A percentile compares a stretch with the other conserved stretches of the same genome.
phyloP scores from a whole-genome alignment of 306 rosid species.

The peach (Prunus persica) region Prunus_persica_NCBIv2 NC_034013.1:16468501-16469000 shows the following conservation, averaged over 20 bases:
- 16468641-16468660: not conserved
- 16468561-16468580: conserved; percentile 37
- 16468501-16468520: conserved; percentile 5
- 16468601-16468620: not conserved
- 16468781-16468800: not conserved
- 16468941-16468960: no score
- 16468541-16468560: conserved; percentile 23
- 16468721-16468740: not conserved
- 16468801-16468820: not conserved
- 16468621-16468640: not conserved
- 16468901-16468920: no score
- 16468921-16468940: no score
- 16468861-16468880: not conserved
- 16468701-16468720: not conserved
- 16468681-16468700: not conserved
- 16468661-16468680: not conserved
- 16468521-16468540: conserved; percentile 35
- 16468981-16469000: no score
- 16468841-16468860: not conserved
- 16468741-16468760: not conserved
- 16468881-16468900: not conserved
- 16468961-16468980: no score
- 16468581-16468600: not conserved
- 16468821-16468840: not conserved
- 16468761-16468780: not conserved